Base-by-base conservation (phyloP, 2,329 filamentous ascomycete genomes). In the Xylariales sp. region DNA sequence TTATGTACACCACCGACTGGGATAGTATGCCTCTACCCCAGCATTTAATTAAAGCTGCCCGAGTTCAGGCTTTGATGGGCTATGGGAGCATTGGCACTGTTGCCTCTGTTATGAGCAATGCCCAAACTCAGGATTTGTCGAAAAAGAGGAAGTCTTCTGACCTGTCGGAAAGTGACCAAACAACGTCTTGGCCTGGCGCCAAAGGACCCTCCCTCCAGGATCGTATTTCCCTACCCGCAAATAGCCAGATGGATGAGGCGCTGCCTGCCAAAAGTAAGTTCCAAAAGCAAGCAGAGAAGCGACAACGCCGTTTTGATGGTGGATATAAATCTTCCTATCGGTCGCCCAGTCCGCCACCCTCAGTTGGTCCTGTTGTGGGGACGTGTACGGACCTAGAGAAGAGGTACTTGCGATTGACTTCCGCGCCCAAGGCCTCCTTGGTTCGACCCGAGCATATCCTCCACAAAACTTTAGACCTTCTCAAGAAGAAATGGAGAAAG, bases 401-500 rank as follows among this genome's bases (percentile, higher is more conserved):
- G 73, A 83, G 80, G 57, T 98, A 96, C 59, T 85, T 97, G 57
- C 89, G 93, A 45, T 75, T 98, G 59, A 98, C 91, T 14, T 82
- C 90, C 21, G 83, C 90, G 33, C 93, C 93, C 23, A 87, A 94
- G 48, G 82, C 90, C 39, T 85, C 90, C 55, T 83, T 84, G 52
- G 93, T 98, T 35, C 89, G 93, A 31, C 93, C 93, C 16, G 74
- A 95, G 56, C 66, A 67, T 33, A 72, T 98, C 16, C 68, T 98
- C 46, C 81, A 84, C 50, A 82, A 93, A 65, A 90, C 91, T 5
- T 66, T 98, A 61, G 88, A 94, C 50, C 69, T 94, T 33, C 69
- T 98, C 47, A 94, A 95, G 70, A 86, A 83, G 69, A 97, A 95
- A 67, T 98, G 93, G 93, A 85, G 82, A 58, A 80, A 83, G 51